Conservation (phyloP, 1,284 basidiomycete genomes). For the Anthracocystis walkeri region DNA sequence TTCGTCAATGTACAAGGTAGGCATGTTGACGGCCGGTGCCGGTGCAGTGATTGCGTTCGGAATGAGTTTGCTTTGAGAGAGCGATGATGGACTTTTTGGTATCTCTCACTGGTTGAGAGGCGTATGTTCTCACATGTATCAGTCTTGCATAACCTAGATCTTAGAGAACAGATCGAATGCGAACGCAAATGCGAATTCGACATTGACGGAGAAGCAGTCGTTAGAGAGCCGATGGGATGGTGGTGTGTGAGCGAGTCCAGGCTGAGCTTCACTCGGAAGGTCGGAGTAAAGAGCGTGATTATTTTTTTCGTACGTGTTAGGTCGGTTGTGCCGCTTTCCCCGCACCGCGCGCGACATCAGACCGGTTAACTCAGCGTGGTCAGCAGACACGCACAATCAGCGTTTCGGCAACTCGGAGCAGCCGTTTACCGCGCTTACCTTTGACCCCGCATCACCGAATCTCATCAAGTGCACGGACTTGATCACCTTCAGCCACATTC, state of each 20-base stretch:
- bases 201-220: neutral
- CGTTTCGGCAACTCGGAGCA: slow-evolving; percentile 30
- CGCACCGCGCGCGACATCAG: slow-evolving; percentile 8
- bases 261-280: neutral
- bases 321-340: slow-evolving; percentile 3
- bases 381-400: neutral
- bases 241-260: neutral
- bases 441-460: neutral
- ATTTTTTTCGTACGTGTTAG: neutral
- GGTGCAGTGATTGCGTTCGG: slow-evolving; percentile 18
- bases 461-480: neutral
- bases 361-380: neutral
- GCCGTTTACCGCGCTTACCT: neutral
- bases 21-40: slow-evolving; percentile 5
- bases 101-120: slow-evolving; percentile 3
- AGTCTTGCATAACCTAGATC: too few species aligned
- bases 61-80: slow-evolving; percentile 16
- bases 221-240: neutral
- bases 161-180: neutral
- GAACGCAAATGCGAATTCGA: neutral
- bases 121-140: neutral
- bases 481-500: neutral
- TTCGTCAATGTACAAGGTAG: neutral
- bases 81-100: neutral
- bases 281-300: slow-evolving; percentile 6